Percentiles rank a stretch among this genome's conserved stretches.
phyloP scores from a whole-genome alignment of 2,329 filamentous ascomycete genomes.

The Xylariaceae sp. region DNA sequence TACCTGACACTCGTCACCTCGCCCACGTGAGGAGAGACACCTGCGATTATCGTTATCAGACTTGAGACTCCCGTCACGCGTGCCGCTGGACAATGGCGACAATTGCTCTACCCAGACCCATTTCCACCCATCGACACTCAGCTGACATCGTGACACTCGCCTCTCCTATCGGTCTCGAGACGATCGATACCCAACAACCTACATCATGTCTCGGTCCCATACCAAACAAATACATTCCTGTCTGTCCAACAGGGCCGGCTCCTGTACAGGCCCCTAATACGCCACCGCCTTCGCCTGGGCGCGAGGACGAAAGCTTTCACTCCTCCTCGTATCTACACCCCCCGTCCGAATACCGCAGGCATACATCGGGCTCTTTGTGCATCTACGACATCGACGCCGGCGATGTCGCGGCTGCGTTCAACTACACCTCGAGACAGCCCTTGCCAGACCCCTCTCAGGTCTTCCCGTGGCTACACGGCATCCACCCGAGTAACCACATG shows the following conservation, averaged over 20 bases:
- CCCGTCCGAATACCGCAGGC: slow-evolving; percentile 56
- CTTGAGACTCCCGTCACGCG: slow-evolving; percentile 2
- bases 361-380: slow-evolving; percentile 50
- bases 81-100: slow-evolving; percentile 46
- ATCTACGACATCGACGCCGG: slow-evolving; percentile 70
- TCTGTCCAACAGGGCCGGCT: slow-evolving; percentile 76
- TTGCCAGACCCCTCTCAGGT: slow-evolving; percentile 80
- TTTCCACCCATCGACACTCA: slow-evolving; percentile 42
- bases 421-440: slow-evolving; percentile 72
- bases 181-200: slow-evolving; percentile 31
- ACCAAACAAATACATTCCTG: slow-evolving; percentile 87
- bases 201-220: slow-evolving; percentile 44
- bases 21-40: no score
- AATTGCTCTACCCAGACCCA: slow-evolving; percentile 48
- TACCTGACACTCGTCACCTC: no score
- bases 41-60: not conserved
- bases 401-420: slow-evolving; percentile 67
- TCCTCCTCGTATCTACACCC: slow-evolving; percentile 67
- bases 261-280: slow-evolving; percentile 53
- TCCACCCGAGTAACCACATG: slow-evolving; percentile 83
- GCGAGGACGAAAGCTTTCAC: slow-evolving; percentile 37
- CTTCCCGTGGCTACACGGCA: slow-evolving; percentile 93
- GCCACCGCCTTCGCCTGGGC: slow-evolving; percentile 62
- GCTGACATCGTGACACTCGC: slow-evolving; percentile 39
- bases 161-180: slow-evolving; percentile 41